Evolutionary conservation across 2,329 filamentous ascomycete genomes (phyloP), one percentile per base, ranked within the genome.

Genomic region (Fonsecaea monophora): DNA sequence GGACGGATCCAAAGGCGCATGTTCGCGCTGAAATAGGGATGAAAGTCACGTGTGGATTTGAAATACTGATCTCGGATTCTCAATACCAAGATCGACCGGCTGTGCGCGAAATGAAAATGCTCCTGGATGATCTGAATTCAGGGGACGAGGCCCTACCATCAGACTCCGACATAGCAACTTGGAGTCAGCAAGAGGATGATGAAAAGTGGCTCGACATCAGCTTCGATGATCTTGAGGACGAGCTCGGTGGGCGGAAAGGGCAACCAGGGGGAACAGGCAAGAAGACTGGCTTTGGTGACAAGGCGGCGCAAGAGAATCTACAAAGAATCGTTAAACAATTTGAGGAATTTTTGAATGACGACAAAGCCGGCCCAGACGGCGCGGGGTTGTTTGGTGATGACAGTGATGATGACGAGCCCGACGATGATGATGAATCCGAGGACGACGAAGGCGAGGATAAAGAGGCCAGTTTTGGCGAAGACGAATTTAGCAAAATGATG

Each of bases 261-360:
- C 68, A 74, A 53, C 18, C 53, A 35, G 69, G 60, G 12, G n/a
- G 32, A 7, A 73, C 70, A 3, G 58, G 61, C 12, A 71, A 71
- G 34, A 68, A 71, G 55, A 42, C 60, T 6, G 74, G 73, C 8
- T 84, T 84, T 72, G 82, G 82, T n/a, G 79, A 81, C 53, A 78
- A 79, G 45, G 76, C 74, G 7, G 76, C 80, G 1, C 77, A 83
- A 61, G 78, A 80, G 70, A 82, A 97, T 75, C 82, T 99, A 25
- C 89, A 90, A 62, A 94, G 94, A 75, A 97, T 98, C 76, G 95
- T 99, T 0, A 90, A 91, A 55, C 87, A 92, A n/a, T 98, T 99
- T 74, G 93, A 97, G 75, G 84, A 90, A 12, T 98, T 99, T 73
- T 79, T 99, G 54, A 92, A 96, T 64, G 92, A 98, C 73, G 91